Evolutionary conservation across 1,284 basidiomycete genomes (phyloP), one percentile per base, ranked within the genome.

Genomic region (Tausonia pullulans): DNA sequence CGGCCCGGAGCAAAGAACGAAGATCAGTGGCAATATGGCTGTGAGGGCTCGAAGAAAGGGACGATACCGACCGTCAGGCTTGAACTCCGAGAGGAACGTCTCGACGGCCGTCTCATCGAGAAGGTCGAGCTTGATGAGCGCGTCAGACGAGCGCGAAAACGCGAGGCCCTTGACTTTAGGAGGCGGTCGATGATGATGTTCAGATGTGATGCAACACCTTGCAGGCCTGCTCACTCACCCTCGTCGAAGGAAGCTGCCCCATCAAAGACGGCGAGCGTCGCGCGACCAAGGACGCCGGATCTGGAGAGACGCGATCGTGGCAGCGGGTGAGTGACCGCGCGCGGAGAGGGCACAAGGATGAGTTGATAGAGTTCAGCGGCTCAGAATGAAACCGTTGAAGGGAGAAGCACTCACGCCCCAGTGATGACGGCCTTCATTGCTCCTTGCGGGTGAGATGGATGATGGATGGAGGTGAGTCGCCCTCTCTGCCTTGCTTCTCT

Each of bases 101-200:
- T 74, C 70, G 14, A 80, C 74, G 5, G 76, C 76, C 3, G 66
- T 65, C 5, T 68, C 45, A 67, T 80, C 77, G 50, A 77, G 75
- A 51, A 81, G 70, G 67, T 81, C 79, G 41, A 81, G 75, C 64
- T 76, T 75, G 46, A 73, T 72, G 53, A 78, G 74, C 67, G 56
- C 16, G 69, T 63, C 54, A 70, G 70, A 58, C 41, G 77, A 74
- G 46, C 79, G 74, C 5, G 74, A 72, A 61, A 72, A 76, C 0
- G 77, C 77, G 55, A 78, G 76, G 4, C 74, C 75, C 51, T 74
- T 70, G 44, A 78, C 78, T 73, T n/a, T n/a, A n/a, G n/a, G 43
- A 53, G 39, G 53, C 14, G 11, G 55, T 9, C 5, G 51, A 5
- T 14, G 16, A 45, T 7, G 9, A 55, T 39, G n/a, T 56, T 45